Percentiles rank a stretch among this genome's conserved stretches.
These are phyloP conservation scores for Tardiomyces blankii DNA, from an alignment of 1,139 yeast species.

Conservation along the genomic window DNA sequence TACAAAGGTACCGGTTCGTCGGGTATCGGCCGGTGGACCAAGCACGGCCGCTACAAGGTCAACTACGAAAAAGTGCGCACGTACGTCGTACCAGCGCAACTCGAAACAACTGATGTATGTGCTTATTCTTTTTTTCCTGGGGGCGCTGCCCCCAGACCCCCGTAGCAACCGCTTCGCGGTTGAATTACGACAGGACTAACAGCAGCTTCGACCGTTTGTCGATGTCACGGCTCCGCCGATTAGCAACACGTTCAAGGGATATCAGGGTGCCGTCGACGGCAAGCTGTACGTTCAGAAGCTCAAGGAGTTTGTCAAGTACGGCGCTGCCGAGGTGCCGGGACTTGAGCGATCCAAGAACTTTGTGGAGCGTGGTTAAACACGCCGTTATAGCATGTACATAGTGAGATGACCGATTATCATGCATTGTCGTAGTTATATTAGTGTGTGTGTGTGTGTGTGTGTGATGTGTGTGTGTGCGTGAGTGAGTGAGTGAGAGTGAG, in stretches of 20 bases:
- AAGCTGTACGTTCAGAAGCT: constrained; percentile 62
- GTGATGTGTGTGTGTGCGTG: no score
- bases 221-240: constrained; percentile 60
- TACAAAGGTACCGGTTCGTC: constrained; percentile 96
- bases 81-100: constrained; percentile 61
- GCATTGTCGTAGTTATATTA: neutral
- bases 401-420: neutral
- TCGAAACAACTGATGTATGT: constrained; percentile 22
- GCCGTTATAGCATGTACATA: constrained; percentile 1
- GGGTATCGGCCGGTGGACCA: constrained; percentile 77
- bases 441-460: neutral
- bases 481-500: no score
- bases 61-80: constrained; percentile 86
- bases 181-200: constrained; percentile 6
- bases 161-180: no score
- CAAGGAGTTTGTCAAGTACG: constrained; percentile 65
- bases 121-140: neutral
- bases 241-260: constrained; percentile 59
- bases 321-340: constrained; percentile 32
- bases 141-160: no score
- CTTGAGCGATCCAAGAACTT: constrained; percentile 18
- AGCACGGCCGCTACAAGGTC: constrained; percentile 61
- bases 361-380: constrained; percentile 24
- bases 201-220: constrained; percentile 62
- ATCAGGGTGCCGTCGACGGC: constrained; percentile 67